A percentile compares a stretch with the other conserved stretches of the same genome.
These are phyloP conservation scores for Mesostigma viride DNA, from an alignment of 139 green algal species.

Conservation along the genomic window DNA sequence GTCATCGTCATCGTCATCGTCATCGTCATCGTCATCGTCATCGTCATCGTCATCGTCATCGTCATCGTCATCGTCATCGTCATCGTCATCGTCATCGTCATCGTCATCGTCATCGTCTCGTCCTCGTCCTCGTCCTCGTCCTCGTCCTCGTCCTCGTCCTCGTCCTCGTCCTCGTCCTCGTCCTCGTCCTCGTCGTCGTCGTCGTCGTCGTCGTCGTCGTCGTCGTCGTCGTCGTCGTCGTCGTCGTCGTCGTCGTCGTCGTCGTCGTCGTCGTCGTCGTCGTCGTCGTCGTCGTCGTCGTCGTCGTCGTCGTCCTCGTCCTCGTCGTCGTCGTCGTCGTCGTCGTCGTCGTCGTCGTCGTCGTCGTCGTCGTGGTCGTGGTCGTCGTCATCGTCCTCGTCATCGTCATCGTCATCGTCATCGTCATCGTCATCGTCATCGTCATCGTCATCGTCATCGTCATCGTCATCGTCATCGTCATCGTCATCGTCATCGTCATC, in stretches of 20 bases:
- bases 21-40: background rate
- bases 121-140: background rate
- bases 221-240: background rate
- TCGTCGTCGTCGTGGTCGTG: no score
- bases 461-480: no score
- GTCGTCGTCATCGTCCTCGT: no score
- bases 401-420: no score
- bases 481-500: no score
- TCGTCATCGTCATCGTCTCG: background rate
- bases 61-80: background rate
- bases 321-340: no score
- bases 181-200: background rate
- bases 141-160: background rate
- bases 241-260: conserved; percentile 1
- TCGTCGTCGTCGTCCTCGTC: no score
- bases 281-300: no score
- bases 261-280: background rate
- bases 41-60: background rate
- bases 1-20: background rate
- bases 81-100: background rate
- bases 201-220: background rate
- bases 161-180: background rate
- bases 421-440: no score
- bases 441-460: no score
- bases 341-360: no score